Evolutionary conservation across 768 basidiomycete species (phyloP), one percentile per base, ranked within the genome.

Genomic region (Leucocoprinus sp.): DNA sequence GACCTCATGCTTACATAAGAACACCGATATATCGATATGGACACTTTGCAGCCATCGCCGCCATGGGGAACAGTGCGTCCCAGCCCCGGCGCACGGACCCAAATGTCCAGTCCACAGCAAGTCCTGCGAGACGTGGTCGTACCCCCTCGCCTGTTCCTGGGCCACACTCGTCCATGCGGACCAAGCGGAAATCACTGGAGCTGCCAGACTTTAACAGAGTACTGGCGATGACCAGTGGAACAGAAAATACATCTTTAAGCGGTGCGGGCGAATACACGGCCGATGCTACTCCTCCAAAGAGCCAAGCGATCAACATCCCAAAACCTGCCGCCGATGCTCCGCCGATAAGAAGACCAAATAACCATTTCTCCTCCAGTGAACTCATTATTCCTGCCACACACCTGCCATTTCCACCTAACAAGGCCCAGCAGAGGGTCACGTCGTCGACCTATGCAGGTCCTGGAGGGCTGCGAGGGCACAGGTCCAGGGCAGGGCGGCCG

Each of bases 171-270:
- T 82, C 82, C 35, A 64, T 85, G 48, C 70, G 80, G 31, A 67
- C 69, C 17, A 85, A 81, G 70, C 84, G 83, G 64, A 77, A 72
- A 57, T 83, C 81, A 0, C 75, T 88, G 15, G 82, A 88, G 58
- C 70, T 88, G 19, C 84, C 84, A 43, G 84, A 86, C 67, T 78
- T 88, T 27, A 69, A 65, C 14, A 64, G 63, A 27, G 26, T 5
- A 27, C 11, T 11, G 5, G 26, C 26, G 26, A 27, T 27, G 5
- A 27, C 26, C 5, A 11, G 26, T 11, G 26, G 26, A 5, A 27
- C 26, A 5, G 26, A 5, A 11, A 27, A 27, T 11, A 11, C 5
- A 2, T 57, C 71, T 5, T 56, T 65, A 1, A 42, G 60, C n/a
- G 53, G 60, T 2, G 23, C 50, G 9, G 8, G 31, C 41, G 40